Base-by-base conservation (phyloP, 768 basidiomycete species). In the Holtermanniella nyarrowii region DNA sequence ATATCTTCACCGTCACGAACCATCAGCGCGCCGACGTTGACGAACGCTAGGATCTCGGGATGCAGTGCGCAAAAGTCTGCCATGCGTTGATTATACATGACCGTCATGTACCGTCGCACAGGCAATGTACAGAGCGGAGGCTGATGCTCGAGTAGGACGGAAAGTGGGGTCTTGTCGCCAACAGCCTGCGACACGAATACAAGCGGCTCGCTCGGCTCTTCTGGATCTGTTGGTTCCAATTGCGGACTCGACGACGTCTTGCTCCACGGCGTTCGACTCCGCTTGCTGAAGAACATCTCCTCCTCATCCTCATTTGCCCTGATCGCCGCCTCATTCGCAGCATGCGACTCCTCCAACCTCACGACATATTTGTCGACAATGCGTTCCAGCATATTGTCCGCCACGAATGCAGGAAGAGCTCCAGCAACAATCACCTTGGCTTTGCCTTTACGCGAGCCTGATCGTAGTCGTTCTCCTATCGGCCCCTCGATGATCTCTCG, bases 301-400 rank as follows among this genome's bases (percentile, higher is more conserved):
- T 23, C 39, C 14, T 46, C 27, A 27, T 13, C 52, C 52, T 51
- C 25, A 20, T 39, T 13, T 16, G 47, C n/a, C 20, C 31, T 46
- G 37, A 65, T 44, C 3, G 50, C 49, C 26, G 52, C 58, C 41
- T 63, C 55, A 16, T 55, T 56, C 47, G 61, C 61, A 37, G 53
- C 56, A 31, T 66, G 64, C 42, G 62, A 61, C 14, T 62, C 59
- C 46, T 64, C 63, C 21, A 67, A 40, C 26, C 65, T 49, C 37
- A 61, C 59, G 4, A 67, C 63, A 26, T 67, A 67, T 45, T 67
- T 67, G 44, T 67, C 65, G 14, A 60, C 62, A 47, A 67, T 64
- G 2, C 65, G 44, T 16, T 52, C 48, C 25, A 63, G 47, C 10
- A 59, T 52, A 20, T 58, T 54, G 44, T 66, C 61, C 27, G 59